Base-by-base conservation (phyloP, 257 asterid genomes). In the Echites panduratus region DNA sequence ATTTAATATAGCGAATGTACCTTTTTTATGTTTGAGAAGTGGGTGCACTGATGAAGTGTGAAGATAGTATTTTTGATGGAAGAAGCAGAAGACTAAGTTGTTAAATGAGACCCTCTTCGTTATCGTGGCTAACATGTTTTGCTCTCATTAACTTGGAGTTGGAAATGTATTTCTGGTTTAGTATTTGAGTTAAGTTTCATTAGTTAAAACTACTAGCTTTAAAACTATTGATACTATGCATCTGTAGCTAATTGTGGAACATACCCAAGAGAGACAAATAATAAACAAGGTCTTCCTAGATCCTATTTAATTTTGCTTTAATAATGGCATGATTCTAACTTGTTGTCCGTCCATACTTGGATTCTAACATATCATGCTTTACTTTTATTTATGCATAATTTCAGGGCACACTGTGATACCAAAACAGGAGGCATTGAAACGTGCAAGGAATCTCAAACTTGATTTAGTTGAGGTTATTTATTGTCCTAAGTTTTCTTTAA, bases 401-500 rank as follows among this genome's bases (percentile, higher is more conserved):
- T 70, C 86, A 95, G 98, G 82, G 67, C 97, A 95, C 72, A 27
- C 45, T 70, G 81, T 92, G 24, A 24, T 92, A 66, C 68, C 97
- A 40, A 75, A 76, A 79, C 41, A 67, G 47, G 89, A 83, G 58
- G 98, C 99, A 20, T 74, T 89, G 74, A 78, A 70, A 48, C 89
- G 79, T 71, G 97, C 98, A 40, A 79, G 62, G 81, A 78, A 77
- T 57, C 89, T 75, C 49, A 70, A 83, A 16, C 67, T 95, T 87
- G 99, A 95, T 78, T 87, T 95, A 79, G 97, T 95, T 74, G 95
- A 88, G 97, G 99, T 95, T 52, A 82, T 68, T 71, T 16, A 62
- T 62, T 63, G 43, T 65, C 48, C 48, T 26, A 63, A 32, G 68
- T 19, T 63, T 16, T 63, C 14, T 16, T 19, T n/a, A n/a, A 24